phyloP scores from a whole-genome alignment of 352 stramenopile genomes.

The Lagenidium giganteum region DNA sequence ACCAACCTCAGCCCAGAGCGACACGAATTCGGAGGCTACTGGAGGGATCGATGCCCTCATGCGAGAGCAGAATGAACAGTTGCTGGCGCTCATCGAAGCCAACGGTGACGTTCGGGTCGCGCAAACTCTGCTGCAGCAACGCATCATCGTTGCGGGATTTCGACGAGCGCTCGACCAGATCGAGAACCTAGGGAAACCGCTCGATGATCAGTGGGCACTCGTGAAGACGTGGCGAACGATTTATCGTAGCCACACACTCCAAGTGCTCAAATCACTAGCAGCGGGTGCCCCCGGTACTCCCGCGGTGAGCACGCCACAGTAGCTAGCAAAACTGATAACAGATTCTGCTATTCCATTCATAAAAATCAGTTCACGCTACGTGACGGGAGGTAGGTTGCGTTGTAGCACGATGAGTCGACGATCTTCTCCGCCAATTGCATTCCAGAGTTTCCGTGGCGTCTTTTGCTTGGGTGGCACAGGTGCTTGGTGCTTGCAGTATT shows the following conservation, averaged over 20 bases:
- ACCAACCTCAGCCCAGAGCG: no score
- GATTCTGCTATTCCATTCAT: no score
- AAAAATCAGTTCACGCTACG: no score
- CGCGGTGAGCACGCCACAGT: no score
- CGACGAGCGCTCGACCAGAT: constrained; percentile 37
- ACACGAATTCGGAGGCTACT: constrained; percentile 8
- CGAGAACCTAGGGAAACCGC: constrained; percentile 25
- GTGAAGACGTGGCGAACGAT: constrained; percentile 58
- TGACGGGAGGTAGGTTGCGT: constrained; percentile 34
- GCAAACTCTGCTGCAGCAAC: constrained; percentile 26
- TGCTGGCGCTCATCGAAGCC: constrained; percentile 47
- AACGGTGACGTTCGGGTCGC: constrained; percentile 40
- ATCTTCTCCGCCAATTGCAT: constrained; percentile 70
- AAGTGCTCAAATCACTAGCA: no score
- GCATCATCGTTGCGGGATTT: constrained; percentile 23
- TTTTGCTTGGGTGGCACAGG: constrained; percentile 48
- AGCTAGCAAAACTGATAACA: no score
- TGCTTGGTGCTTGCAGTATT: constrained; percentile 59
- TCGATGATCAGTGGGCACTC: constrained; percentile 30
- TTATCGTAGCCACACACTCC: constrained; percentile 41
- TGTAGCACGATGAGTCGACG: constrained; percentile 64
- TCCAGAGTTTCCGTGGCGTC: constrained; percentile 71
- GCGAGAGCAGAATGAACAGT: constrained; percentile 14
- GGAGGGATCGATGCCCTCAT: neutral
- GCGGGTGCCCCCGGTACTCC: no score